Conservation (phyloP, 2,329 filamentous ascomycete genomes). For the Botrytis medusae region DNA sequence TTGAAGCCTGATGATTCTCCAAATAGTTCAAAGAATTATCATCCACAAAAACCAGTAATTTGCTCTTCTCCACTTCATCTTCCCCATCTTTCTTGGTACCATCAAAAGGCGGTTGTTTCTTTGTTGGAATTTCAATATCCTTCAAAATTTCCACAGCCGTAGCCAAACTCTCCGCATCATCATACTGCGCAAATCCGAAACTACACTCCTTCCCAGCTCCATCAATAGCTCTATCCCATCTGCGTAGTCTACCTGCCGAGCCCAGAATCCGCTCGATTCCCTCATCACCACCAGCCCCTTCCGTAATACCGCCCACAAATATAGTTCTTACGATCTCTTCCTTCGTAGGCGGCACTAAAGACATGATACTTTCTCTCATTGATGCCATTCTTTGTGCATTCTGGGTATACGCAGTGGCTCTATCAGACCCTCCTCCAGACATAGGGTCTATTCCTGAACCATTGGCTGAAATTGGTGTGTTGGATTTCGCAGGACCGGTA, state of each 20-base stretch:
- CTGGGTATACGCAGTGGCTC: constrained; percentile 34
- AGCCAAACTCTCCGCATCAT: constrained; percentile 83
- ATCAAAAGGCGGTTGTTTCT: constrained; percentile 62
- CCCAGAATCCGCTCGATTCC: constrained; percentile 76
- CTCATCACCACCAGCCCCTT: constrained; percentile 73
- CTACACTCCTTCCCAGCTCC: constrained; percentile 75
- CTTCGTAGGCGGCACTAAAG: constrained; percentile 75
- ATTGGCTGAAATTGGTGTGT: constrained; percentile 41
- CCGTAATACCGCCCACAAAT: constrained; percentile 83
- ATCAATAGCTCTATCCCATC: constrained; percentile 80
- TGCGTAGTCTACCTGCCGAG: constrained; percentile 74
- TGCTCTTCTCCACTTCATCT: constrained; percentile 59
- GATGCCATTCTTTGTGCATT: constrained; percentile 66
- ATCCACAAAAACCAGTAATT: constrained; percentile 74
- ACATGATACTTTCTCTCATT: constrained; percentile 66
- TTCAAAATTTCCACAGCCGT: constrained; percentile 82
- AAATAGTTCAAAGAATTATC: constrained; percentile 80
- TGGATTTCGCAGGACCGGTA: constrained; percentile 67
- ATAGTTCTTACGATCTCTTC: constrained; percentile 92
- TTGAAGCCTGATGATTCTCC: constrained; percentile 72
- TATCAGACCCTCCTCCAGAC: constrained; percentile 36
- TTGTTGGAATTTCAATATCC: constrained; percentile 77
- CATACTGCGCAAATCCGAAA: constrained; percentile 95
- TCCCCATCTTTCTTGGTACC: constrained; percentile 45
- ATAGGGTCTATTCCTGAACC: constrained; percentile 45